These are phyloP conservation scores for Saccharomyces pastorianus DNA, from an alignment of 1,139 yeast genomes.

Conservation along the genomic window DNA sequence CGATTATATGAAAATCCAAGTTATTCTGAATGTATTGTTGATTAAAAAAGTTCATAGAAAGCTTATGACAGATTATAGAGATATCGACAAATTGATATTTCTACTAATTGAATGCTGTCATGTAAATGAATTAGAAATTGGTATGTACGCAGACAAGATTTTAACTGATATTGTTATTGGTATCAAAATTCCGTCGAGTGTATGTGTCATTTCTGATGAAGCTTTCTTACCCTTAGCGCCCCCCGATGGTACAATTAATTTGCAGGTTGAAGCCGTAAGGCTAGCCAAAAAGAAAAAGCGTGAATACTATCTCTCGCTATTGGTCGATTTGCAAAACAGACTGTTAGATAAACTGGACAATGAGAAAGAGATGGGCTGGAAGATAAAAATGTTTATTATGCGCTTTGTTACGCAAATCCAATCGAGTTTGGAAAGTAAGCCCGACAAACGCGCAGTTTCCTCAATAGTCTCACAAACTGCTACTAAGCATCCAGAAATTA, in stretches of 20 bases:
- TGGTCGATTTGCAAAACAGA: conserved; percentile 39
- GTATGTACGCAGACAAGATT: conserved; percentile 43
- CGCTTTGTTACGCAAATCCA: conserved; percentile 50
- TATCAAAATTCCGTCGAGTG: conserved; percentile 51
- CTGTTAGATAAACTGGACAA: conserved; percentile 32
- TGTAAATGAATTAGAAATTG: conserved; percentile 51
- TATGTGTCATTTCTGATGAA: conserved; percentile 45
- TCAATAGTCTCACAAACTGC: conserved; percentile 47
- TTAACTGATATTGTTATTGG: conserved; percentile 41
- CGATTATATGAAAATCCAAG: conserved; percentile 55
- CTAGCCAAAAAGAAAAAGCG: conserved; percentile 54
- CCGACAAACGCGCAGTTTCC: conserved; percentile 32
- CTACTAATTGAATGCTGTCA: conserved; percentile 51
- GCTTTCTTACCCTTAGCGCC: conserved; percentile 48
- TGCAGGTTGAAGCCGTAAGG: conserved; percentile 48
- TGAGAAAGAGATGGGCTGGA: conserved; percentile 56
- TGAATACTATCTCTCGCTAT: conserved; percentile 35
- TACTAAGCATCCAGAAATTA: conserved; percentile 66
- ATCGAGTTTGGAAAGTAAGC: conserved; percentile 45
- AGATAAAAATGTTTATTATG: conserved; percentile 47
- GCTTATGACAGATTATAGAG: conserved; percentile 50
- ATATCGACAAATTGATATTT: conserved; percentile 40
- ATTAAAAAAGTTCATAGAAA: conserved; percentile 47
- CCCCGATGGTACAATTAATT: conserved; percentile 49
- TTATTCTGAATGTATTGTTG: conserved; percentile 53